Evolutionary conservation across 208 protist species (phyloP), one percentile per base, ranked within the genome.

Genomic region (Wallacemonas rigidus): DNA sequence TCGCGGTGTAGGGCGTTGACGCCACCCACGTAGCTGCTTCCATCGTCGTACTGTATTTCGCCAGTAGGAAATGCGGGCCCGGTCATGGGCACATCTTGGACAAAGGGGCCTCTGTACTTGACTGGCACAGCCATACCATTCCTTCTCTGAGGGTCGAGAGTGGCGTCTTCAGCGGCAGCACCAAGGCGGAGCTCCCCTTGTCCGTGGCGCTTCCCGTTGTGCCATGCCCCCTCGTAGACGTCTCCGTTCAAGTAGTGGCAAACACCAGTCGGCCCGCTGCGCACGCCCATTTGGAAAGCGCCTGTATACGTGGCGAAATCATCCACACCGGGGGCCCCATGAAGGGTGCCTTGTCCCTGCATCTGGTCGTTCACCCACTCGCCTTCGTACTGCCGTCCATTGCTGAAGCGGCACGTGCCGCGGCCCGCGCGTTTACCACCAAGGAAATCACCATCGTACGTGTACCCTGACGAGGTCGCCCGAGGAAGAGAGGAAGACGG

Each of bases 321-420:
- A 72, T 95, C 90, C 9, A 79, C 39, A 40, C 73, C 73, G 1
- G 88, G 40, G 1, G 83, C 82, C 9, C 84, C 90, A 44, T 11
- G 60, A 48, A 93, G 75, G 8, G 74, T 77, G n/a, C 91, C 94
- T 3, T 74, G 17, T n/a, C 94, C 94, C 43, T 89, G 77, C 88
- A 94, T 92, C 61, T 91, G 72, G 63, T 95, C 94, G 9, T 77
- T 68, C 36, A 70, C 36, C 94, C 94, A 98, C 57, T 94, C 86
- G 1, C 94, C 92, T 1, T 81, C 78, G 79, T 96, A 97, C 41
- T 69, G 61, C 12, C 83, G 82, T 17, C 91, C 92, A 62, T 93
- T 94, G 15, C 69, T 50, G 58, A 95, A 97, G 6, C 55, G 69
- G 72, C 94, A 98, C 2, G 57, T 78, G 5, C 94, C 92, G 1